These are phyloP conservation scores for Roridomyces roridus DNA, from an alignment of 768 basidiomycete genomes.

Conservation along the genomic window DNA sequence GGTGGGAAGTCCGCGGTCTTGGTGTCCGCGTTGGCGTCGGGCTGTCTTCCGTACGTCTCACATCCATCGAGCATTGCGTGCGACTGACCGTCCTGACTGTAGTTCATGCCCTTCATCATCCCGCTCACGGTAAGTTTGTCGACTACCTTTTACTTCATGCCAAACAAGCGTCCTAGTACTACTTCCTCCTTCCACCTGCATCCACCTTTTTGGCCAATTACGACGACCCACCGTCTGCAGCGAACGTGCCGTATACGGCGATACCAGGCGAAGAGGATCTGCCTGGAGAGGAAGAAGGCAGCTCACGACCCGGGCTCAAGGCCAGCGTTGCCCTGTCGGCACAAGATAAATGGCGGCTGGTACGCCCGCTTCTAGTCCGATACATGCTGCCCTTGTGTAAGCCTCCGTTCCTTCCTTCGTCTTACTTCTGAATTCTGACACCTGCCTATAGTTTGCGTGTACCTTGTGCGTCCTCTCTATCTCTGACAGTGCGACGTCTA, in stretches of 20 bases:
- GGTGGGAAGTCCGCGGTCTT: constrained; percentile 91
- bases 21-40: constrained; percentile 88
- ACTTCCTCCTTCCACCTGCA: constrained; percentile 74
- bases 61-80: background rate
- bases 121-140: constrained; percentile 52
- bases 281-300: constrained; percentile 48
- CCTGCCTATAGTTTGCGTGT: constrained; percentile 41
- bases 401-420: too few relatives aligned
- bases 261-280: constrained; percentile 45
- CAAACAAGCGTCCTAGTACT: constrained; percentile 47
- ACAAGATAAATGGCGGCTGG: constrained; percentile 80
- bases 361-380: constrained; percentile 75
- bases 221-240: constrained; percentile 42
- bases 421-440: background rate
- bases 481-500: background rate
- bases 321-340: constrained; percentile 60
- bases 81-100: constrained; percentile 11
- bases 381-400: constrained; percentile 95
- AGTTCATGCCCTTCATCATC: constrained; percentile 86
- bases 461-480: constrained; percentile 44
- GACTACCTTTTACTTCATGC: background rate
- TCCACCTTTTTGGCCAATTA: constrained; percentile 54
- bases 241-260: constrained; percentile 51
- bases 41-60: constrained; percentile 70
- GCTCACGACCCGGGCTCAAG: constrained; percentile 42